phyloP scores from a whole-genome alignment of 352 stramenopile genomes.

The Globisporangium carolinianum region DNA sequence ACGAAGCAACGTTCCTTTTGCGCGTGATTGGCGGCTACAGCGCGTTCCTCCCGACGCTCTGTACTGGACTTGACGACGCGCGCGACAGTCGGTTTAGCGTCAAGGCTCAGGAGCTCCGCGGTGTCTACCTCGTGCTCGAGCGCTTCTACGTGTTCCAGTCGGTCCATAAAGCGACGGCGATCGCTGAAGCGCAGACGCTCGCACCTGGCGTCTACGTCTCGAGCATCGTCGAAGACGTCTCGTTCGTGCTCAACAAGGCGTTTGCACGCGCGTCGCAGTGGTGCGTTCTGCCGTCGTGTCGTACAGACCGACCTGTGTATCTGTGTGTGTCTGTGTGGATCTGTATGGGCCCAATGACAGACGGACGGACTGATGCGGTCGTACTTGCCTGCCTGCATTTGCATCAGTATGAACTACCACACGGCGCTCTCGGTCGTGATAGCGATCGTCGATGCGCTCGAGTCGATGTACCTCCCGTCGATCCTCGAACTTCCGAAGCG shows the following conservation, averaged over 20 bases:
- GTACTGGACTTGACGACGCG: constrained; percentile 34
- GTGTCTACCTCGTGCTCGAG: constrained; percentile 76
- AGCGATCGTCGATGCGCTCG: constrained; percentile 72
- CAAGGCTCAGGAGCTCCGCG: constrained; percentile 73
- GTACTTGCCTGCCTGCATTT: constrained; percentile 2
- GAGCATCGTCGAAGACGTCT: constrained; percentile 79
- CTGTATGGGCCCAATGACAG: too few species aligned
- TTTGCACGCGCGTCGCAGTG: constrained; percentile 73
- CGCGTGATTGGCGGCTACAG: constrained; percentile 66
- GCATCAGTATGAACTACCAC: constrained; percentile 67
- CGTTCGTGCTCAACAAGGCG: constrained; percentile 81
- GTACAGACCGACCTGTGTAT: neutral
- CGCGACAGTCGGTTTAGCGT: constrained; percentile 28
- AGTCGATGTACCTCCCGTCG: constrained; percentile 72
- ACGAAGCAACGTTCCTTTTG: constrained; percentile 75
- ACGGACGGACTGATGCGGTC: neutral
- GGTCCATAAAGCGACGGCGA: constrained; percentile 76
- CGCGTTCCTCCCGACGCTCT: constrained; percentile 45
- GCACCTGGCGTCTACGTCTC: constrained; percentile 62
- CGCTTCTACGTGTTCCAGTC: constrained; percentile 85
- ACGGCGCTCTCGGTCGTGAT: constrained; percentile 78
- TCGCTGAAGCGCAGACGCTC: constrained; percentile 72
- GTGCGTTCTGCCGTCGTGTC: constrained; percentile 17
- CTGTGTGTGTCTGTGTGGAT: too few species aligned
- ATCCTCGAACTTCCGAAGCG: constrained; percentile 63